phyloP scores from a whole-genome alignment of 2,329 filamentous ascomycete species.

The Monosporascus ibericus region DNA sequence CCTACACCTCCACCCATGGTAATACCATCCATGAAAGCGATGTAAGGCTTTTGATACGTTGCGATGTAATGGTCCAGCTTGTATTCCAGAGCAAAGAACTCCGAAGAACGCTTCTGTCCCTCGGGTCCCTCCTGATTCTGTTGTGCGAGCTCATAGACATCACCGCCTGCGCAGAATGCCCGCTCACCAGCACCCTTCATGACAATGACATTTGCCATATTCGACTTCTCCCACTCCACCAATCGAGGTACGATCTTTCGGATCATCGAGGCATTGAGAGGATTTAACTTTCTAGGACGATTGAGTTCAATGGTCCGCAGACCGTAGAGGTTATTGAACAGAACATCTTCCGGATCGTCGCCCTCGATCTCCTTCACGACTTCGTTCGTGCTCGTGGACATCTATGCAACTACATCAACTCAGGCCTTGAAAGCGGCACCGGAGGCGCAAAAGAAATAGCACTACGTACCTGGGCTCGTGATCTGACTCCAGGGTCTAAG shows the following conservation, averaged over 20 bases:
- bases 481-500: slow-evolving; percentile 50
- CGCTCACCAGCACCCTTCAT: slow-evolving; percentile 83
- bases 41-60: slow-evolving; percentile 86
- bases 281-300: slow-evolving; percentile 85
- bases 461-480: slow-evolving; percentile 44
- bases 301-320: slow-evolving; percentile 92
- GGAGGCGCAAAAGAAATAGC: slow-evolving; percentile 3
- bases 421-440: not conserved
- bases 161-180: slow-evolving; percentile 90
- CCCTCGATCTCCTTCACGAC: slow-evolving; percentile 50
- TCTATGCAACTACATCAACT: slow-evolving; percentile 17
- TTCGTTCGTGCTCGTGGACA: slow-evolving; percentile 27
- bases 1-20: slow-evolving; percentile 98
- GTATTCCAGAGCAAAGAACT: slow-evolving; percentile 95
- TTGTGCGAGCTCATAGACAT: slow-evolving; percentile 72
- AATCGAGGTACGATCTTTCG: slow-evolving; percentile 87
- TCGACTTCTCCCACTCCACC: slow-evolving; percentile 90
- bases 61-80: slow-evolving; percentile 92
- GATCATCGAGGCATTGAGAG: slow-evolving; percentile 89
- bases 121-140: slow-evolving; percentile 62
- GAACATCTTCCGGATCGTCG: slow-evolving; percentile 83
- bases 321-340: slow-evolving; percentile 85
- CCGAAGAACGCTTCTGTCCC: slow-evolving; percentile 67
- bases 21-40: slow-evolving; percentile 94
- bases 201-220: slow-evolving; percentile 86